phyloP scores from a whole-genome alignment of 306 rosid genomes.

The Hippophae gyantsensis region DNA sequence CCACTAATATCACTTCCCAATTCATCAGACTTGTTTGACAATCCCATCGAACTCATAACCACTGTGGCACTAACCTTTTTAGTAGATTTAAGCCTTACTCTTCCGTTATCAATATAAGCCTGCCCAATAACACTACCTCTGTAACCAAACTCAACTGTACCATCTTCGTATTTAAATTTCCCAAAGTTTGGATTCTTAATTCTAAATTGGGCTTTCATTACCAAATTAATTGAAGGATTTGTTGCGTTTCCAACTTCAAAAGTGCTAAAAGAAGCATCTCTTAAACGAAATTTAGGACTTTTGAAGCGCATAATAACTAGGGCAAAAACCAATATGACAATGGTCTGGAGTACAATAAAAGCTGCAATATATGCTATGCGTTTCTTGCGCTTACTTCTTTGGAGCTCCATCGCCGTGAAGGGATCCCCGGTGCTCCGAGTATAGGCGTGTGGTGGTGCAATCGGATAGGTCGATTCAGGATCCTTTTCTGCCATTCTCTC shows the following conservation, averaged over 20 bases:
- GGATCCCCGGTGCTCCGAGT: slow-evolving; percentile 9
- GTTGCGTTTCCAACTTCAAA: slow-evolving; percentile 10
- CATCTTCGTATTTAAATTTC: slow-evolving; percentile 11
- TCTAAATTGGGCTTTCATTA: slow-evolving; percentile 7
- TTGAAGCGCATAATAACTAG: slow-evolving; percentile 19
- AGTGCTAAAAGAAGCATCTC: slow-evolving; percentile 6
- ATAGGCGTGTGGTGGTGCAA: slow-evolving; percentile 9
- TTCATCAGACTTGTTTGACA: not conserved
- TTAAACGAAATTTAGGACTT: slow-evolving; percentile 22
- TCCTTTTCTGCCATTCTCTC: slow-evolving; percentile 5
- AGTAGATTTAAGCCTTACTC: slow-evolving; percentile 21
- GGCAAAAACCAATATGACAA: slow-evolving; percentile 12
- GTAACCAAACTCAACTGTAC: slow-evolving; percentile 10
- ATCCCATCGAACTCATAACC: slow-evolving; percentile 7
- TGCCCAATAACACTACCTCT: slow-evolving; percentile 10
- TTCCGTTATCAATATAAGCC: slow-evolving; percentile 9
- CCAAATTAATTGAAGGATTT: slow-evolving; percentile 4
- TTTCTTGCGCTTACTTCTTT: slow-evolving; percentile 20
- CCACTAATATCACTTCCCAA: slow-evolving; percentile 18
- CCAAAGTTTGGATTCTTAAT: slow-evolving; percentile 27
- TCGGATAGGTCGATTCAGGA: slow-evolving; percentile 2
- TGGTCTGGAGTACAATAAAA: slow-evolving; percentile 7
- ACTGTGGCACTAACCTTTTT: slow-evolving; percentile 9
- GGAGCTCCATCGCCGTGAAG: not conserved
- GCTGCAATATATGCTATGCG: slow-evolving; percentile 5